phyloP scores from a whole-genome alignment of 2,329 filamentous ascomycete species.

The Penicillium olsonii region DNA sequence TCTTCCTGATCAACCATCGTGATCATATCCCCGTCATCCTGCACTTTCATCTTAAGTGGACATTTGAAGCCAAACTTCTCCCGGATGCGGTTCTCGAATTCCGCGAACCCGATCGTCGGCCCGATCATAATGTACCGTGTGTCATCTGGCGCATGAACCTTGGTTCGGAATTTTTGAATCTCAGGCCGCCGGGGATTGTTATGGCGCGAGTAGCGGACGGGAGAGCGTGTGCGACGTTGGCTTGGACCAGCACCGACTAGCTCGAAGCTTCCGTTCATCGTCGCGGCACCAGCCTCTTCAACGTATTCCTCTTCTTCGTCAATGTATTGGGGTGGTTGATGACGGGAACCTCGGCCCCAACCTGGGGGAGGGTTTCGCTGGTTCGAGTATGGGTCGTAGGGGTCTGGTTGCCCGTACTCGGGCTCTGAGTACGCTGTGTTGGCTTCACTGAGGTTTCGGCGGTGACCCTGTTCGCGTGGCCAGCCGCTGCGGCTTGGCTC shows the following conservation, averaged over 20 bases:
- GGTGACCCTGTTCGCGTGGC: constrained; percentile 34
- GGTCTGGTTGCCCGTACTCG: constrained; percentile 43
- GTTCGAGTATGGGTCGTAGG: constrained; percentile 70
- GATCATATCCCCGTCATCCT: constrained; percentile 91
- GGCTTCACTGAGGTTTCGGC: constrained; percentile 35
- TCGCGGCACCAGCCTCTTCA: constrained; percentile 67
- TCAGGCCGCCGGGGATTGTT: constrained; percentile 55
- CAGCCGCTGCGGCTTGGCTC: constrained; percentile 31
- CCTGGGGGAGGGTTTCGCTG: constrained; percentile 43
- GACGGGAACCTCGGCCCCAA: constrained; percentile 35
- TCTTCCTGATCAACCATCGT: constrained; percentile 97
- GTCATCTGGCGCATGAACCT: constrained; percentile 83
- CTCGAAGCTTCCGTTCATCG: constrained; percentile 76
- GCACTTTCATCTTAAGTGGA: constrained; percentile 78
- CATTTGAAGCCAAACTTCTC: constrained; percentile 76
- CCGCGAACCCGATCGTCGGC: constrained; percentile 69
- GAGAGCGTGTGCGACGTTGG: constrained; percentile 32
- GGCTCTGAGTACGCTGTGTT: constrained; percentile 14
- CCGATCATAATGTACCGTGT: constrained; percentile 90
- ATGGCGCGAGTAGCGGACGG: constrained; percentile 28
- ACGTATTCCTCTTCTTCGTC: constrained; percentile 78
- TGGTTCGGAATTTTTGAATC: constrained; percentile 79
- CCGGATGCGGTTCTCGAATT: constrained; percentile 75
- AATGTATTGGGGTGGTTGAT: constrained; percentile 63
- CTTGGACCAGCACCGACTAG: constrained; percentile 60